Base-by-base conservation (phyloP, 352 stramenopile species). In the Phytophthora agathidicida region DNA sequence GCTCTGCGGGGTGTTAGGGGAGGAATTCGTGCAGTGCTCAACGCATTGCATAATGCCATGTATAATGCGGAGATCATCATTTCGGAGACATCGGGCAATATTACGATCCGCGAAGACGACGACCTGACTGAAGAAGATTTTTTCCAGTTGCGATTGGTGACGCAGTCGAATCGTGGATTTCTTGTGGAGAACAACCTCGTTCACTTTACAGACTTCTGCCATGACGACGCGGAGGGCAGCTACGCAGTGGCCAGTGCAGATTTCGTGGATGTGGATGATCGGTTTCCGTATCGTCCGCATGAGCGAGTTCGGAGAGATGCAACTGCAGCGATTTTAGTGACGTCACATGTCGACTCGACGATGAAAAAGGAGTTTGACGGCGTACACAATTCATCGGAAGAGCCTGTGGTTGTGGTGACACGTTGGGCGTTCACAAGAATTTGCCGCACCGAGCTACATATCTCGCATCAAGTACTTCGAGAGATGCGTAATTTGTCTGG, bases 1-100 rank as follows among this genome's bases (percentile, higher is more conserved):
- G 68, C 69, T 27, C 50, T 88, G 2, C 46, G 60, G 7, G 65
- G 61, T 14, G 45, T 67, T 2, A 52, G 44, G 39, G 61, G 61
- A 5, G 65, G 62, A 0, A 59, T 83, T 23, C 55, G 64, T 22
- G 59, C 65, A 4, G 63, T 84, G 2, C 65, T 78, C 19, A 50
- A 77, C 7, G 74, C 79, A 7, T 48, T 83, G 2, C 63, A 63
- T 39, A 71, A 75, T 10, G 77, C 75, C 39, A 68, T 67, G 13
- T 59, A 55, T 30, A 86, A 86, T 38, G 46, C 80, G 7, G 78
- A 88, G 60, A 84, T 88, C 62, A 84, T 71, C 41, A 77, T 86
- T 46, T 81, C 78, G 7, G 78, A 88, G 50, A 69, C 45, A 3
- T 68, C 65, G 0, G 75, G 72, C 5, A 63, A 80, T 27, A 66